A percentile compares a stretch with the other conserved stretches of the same genome.
Conservation (phyloP, 2,329 filamentous ascomycete genomes). For the Byssochlamys sp. region DNA sequence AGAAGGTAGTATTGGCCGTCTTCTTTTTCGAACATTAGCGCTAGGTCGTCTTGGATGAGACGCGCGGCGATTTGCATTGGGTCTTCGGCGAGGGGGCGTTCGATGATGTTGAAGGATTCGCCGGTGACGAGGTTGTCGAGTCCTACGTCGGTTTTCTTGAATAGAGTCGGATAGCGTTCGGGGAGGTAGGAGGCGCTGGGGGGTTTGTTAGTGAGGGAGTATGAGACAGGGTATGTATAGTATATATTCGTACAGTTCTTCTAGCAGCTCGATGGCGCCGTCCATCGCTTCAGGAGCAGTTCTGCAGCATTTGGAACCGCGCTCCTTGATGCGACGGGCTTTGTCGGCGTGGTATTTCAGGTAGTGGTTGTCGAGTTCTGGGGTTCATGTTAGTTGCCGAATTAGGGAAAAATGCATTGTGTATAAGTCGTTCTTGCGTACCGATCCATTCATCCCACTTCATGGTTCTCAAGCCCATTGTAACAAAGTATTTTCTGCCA, state of each 20-base stretch:
- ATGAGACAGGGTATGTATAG: neutral
- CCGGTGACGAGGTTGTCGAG: conserved; percentile 62
- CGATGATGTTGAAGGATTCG: conserved; percentile 60
- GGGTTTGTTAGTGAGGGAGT: neutral
- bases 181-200: conserved; percentile 54
- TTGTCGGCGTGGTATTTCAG: conserved; percentile 65
- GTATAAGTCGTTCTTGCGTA: conserved; percentile 7
- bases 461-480: conserved; percentile 65
- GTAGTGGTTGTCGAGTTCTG: conserved; percentile 71
- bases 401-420: neutral
- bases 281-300: conserved; percentile 62
- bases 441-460: conserved; percentile 65
- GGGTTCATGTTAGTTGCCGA: neutral
- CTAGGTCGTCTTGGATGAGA: conserved; percentile 71
- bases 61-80: conserved; percentile 67
- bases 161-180: conserved; percentile 64
- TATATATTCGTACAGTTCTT: conserved; percentile 49
- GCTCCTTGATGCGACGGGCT: conserved; percentile 54
- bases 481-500: conserved; percentile 57
- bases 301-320: conserved; percentile 56
- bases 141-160: conserved; percentile 52
- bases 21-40: conserved; percentile 66
- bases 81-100: conserved; percentile 59
- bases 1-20: conserved; percentile 76
- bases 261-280: conserved; percentile 64